phyloP scores from a whole-genome alignment of 257 asterid genomes.

The Haberlea rhodopensis region DNA sequence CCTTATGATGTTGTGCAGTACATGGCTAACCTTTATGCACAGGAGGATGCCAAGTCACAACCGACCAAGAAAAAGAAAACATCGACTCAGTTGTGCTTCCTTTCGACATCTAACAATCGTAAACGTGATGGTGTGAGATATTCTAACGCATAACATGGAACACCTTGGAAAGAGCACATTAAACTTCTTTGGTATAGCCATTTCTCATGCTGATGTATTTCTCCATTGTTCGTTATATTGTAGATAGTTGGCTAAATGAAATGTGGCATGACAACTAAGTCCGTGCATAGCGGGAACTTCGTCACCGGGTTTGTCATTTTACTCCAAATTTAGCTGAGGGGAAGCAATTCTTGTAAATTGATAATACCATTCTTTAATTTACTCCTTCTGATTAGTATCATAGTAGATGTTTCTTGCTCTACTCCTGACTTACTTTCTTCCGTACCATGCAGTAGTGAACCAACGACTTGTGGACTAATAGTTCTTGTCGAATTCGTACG shows the following conservation, averaged over 20 bases:
- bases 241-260: no score
- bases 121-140: slow-evolving; percentile 62
- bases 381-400: slow-evolving; percentile 22
- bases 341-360: no score
- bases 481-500: slow-evolving; percentile 29
- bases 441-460: slow-evolving; percentile 43
- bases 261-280: no score
- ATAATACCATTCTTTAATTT: slow-evolving; percentile 8
- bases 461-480: slow-evolving; percentile 36
- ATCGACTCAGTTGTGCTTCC: slow-evolving; percentile 73
- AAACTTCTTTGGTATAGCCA: no score
- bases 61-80: slow-evolving; percentile 69
- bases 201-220: no score
- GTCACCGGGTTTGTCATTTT: no score
- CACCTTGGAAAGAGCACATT: no score
- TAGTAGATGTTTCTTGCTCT: slow-evolving; percentile 27
- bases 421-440: slow-evolving; percentile 43
- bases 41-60: slow-evolving; percentile 54
- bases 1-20: slow-evolving; percentile 69
- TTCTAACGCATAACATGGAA: no score
- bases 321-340: no score
- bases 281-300: no score
- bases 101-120: slow-evolving; percentile 75
- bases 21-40: slow-evolving; percentile 64
- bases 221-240: no score